phyloP scores from a whole-genome alignment of 495 filamentous ascomycete genomes.

The Pyrenula massariospora region DNA sequence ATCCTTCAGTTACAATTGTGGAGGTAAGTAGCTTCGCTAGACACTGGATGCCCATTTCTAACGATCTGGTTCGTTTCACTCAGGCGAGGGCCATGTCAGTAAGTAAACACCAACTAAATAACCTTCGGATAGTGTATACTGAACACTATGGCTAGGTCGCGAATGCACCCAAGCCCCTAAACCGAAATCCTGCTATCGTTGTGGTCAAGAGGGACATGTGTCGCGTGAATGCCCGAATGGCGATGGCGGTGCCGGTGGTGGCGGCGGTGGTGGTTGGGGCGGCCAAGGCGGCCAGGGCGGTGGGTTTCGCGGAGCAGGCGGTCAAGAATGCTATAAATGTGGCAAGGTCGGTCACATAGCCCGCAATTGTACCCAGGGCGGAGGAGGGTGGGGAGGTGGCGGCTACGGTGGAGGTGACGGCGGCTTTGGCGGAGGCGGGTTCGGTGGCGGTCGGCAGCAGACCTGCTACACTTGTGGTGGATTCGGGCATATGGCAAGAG shows the following conservation, averaged over 20 bases:
- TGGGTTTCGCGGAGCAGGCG: slow-evolving; percentile 25
- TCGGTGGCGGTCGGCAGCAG: slow-evolving; percentile 46
- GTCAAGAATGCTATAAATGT: slow-evolving; percentile 97
- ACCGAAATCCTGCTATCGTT: slow-evolving; percentile 96
- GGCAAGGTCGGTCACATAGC: slow-evolving; percentile 95
- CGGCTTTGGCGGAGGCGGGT: slow-evolving; percentile 37
- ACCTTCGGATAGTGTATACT: slow-evolving; percentile 1
- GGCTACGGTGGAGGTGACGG: slow-evolving; percentile 34
- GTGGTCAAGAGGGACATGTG: slow-evolving; percentile 78
- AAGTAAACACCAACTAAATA: slow-evolving; percentile 21
- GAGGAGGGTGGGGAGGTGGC: slow-evolving; percentile 24
- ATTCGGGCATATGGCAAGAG: slow-evolving; percentile 90
- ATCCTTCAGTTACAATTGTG: slow-evolving; percentile 60
- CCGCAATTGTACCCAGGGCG: slow-evolving; percentile 76
- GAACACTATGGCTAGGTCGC: slow-evolving; percentile 45
- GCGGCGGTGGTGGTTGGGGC: slow-evolving; percentile 30
- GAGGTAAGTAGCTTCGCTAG: slow-evolving; percentile 37
- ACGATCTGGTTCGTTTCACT: slow-evolving; percentile 6
- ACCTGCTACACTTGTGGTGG: slow-evolving; percentile 97
- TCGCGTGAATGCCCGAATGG: slow-evolving; percentile 77
- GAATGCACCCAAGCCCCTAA: slow-evolving; percentile 84
- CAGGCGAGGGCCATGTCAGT: slow-evolving; percentile 83
- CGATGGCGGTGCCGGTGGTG: slow-evolving; percentile 36
- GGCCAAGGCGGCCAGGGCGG: slow-evolving; percentile 26
- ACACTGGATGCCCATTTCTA: slow-evolving; percentile 8